Evolutionary conservation across 306 rosid species (phyloP), one percentile per base, ranked within the genome.

Genomic region (Mimosa pudica): DNA sequence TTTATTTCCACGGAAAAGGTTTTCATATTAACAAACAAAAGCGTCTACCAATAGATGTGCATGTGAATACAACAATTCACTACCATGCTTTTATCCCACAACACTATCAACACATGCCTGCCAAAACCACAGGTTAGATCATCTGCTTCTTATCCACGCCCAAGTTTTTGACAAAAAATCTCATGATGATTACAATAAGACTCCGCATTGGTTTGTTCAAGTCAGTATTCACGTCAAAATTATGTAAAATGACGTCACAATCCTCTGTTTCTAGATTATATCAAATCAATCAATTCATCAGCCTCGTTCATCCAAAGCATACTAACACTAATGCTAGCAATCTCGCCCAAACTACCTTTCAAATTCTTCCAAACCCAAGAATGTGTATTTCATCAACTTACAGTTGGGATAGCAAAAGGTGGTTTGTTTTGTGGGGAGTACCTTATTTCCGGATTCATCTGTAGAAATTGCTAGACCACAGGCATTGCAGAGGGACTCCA

Each of bases 371-470:
- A 84, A 82, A 71, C 94, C 93, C 78, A 74, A 61, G 80, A 91
- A 86, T 71, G 84, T 75, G 81, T 83, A 85, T 75, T 79, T 78
- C 49, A 79, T 88, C 77, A 87, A 87, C 82, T 80, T 88, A 16
- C 62, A 89, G 80, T 88, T 91, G 55, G 98, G 97, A 68, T 74
- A 79, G 70, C 77, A 75, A 77, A 90, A 91, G 24, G 94, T 89
- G 33, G 88, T 79, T 81, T 95, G 98, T 86, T 92, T 95, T 75
- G 90, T 85, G 38, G 92, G 90, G 67, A 95, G 84, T 46, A 84
- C 77, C 80, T 80, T 82, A 73, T 85, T 80, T 85, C 98, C 98
- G 36, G 80, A 82, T 86, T 91, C 98, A 79, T 91, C 91, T 17
- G 77, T 74, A 70, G 80, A 58, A 32, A 84, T 86, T 72, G 81